These are phyloP conservation scores for Letharia columbiana DNA, from an alignment of 495 filamentous ascomycete genomes.

Conservation along the genomic window DNA sequence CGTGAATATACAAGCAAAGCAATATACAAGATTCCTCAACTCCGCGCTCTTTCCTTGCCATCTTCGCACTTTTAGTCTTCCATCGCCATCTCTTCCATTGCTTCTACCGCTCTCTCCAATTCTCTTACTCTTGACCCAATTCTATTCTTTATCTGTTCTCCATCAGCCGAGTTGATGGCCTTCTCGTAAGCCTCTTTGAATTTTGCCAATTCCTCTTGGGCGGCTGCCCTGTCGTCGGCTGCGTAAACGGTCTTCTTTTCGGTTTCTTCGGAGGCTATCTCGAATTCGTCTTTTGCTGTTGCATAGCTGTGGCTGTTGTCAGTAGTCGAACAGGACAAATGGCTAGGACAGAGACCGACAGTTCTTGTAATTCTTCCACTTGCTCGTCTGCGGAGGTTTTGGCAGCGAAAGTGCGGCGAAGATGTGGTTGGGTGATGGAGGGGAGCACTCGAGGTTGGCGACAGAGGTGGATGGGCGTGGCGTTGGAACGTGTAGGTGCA, in stretches of 20 bases:
- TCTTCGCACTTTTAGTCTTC: constrained; percentile 23
- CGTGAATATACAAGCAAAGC: not conserved
- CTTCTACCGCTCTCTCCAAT: constrained; percentile 42
- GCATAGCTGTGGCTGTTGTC: constrained; percentile 28
- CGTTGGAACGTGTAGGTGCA: not conserved
- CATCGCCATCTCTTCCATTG: constrained; percentile 40
- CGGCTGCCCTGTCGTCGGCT: constrained; percentile 43
- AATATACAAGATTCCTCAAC: not conserved
- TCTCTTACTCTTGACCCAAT: constrained; percentile 45
- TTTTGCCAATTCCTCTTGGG: constrained; percentile 41
- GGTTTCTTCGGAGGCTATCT: constrained; percentile 49
- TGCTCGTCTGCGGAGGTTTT: constrained; percentile 33
- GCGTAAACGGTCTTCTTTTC: constrained; percentile 47
- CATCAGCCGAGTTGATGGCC: constrained; percentile 33
- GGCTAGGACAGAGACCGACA: constrained; percentile 21
- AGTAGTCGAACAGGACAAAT: not conserved
- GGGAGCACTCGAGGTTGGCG: not conserved
- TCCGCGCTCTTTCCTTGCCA: not conserved
- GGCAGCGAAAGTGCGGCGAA: constrained; percentile 20
- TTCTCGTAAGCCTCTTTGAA: constrained; percentile 40
- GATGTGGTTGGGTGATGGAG: not conserved
- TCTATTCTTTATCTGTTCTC: constrained; percentile 42
- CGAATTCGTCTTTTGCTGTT: constrained; percentile 46
- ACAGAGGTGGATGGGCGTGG: not conserved
- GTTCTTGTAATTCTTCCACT: constrained; percentile 39